Conservation (phyloP, 306 rosid species). For the Mimosa bimucronata region DNA sequence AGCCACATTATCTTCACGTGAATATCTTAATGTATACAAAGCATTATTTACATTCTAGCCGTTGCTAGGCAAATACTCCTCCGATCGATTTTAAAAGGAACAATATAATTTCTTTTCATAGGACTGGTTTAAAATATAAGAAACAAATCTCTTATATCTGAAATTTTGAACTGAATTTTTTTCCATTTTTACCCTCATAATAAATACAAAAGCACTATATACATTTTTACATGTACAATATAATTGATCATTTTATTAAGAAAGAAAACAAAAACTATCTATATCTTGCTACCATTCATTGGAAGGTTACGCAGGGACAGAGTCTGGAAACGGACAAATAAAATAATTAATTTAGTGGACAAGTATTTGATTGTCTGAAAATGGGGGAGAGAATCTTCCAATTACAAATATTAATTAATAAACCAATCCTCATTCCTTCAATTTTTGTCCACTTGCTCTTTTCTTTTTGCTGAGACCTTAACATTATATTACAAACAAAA, state of each 20-base stretch:
- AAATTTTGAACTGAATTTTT: too few relatives aligned
- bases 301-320: neutral
- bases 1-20: neutral
- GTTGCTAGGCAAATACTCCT: too few relatives aligned
- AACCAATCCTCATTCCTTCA: constrained; percentile 12
- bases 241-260: too few relatives aligned
- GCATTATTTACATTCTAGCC: neutral
- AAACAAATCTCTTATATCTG: too few relatives aligned
- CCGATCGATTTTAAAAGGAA: too few relatives aligned
- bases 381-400: constrained; percentile 41
- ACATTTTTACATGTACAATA: too few relatives aligned
- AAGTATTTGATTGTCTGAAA: constrained; percentile 39
- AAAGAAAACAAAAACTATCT: neutral
- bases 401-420: constrained; percentile 20
- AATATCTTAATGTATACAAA: neutral
- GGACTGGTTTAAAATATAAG: too few relatives aligned
- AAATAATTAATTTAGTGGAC: constrained; percentile 6
- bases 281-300: neutral
- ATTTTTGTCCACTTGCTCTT: neutral
- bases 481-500: neutral
- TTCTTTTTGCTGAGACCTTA: neutral
- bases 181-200: too few relatives aligned
- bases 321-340: neutral
- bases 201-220: too few relatives aligned
- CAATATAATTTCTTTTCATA: too few relatives aligned